A percentile compares a stretch with the other conserved stretches of the same genome.
phyloP scores from a whole-genome alignment of 352 stramenopile genomes.

The Pelagophyceae sp. region DNA sequence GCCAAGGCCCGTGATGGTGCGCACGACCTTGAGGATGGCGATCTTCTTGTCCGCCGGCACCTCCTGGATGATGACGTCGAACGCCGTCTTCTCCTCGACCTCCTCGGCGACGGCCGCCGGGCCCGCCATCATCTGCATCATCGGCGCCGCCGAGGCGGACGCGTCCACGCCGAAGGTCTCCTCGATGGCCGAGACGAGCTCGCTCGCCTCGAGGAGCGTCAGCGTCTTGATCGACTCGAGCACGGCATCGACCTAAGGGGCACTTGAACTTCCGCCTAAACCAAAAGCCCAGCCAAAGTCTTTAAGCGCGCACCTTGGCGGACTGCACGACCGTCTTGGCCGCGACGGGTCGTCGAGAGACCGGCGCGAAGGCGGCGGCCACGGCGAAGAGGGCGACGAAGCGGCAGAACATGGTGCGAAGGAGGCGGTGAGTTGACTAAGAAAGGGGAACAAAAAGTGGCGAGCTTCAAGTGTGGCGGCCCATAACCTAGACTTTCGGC shows the following conservation, averaged over 20 bases:
- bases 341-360: neutral
- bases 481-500: no score
- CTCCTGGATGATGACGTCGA: slow-evolving; percentile 27
- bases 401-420: no score
- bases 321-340: neutral
- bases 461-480: no score
- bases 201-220: slow-evolving; percentile 31
- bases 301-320: neutral
- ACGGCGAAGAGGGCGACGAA: neutral
- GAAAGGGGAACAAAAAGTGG: no score
- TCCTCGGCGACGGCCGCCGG: slow-evolving; percentile 17
- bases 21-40: slow-evolving; percentile 28
- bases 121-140: slow-evolving; percentile 16
- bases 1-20: slow-evolving; percentile 27
- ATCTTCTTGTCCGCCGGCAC: slow-evolving; percentile 31
- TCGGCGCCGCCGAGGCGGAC: slow-evolving; percentile 19
- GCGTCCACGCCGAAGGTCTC: slow-evolving; percentile 37
- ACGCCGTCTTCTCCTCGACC: slow-evolving; percentile 29
- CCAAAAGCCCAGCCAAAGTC: neutral
- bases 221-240: slow-evolving; percentile 35
- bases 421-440: no score
- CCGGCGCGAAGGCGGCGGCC: neutral
- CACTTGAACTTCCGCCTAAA: neutral
- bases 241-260: slow-evolving; percentile 19
- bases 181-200: slow-evolving; percentile 36